Evolutionary conservation across 345 rosid genomes (phyloP).

Genomic region (Populus euphratica): DNA sequence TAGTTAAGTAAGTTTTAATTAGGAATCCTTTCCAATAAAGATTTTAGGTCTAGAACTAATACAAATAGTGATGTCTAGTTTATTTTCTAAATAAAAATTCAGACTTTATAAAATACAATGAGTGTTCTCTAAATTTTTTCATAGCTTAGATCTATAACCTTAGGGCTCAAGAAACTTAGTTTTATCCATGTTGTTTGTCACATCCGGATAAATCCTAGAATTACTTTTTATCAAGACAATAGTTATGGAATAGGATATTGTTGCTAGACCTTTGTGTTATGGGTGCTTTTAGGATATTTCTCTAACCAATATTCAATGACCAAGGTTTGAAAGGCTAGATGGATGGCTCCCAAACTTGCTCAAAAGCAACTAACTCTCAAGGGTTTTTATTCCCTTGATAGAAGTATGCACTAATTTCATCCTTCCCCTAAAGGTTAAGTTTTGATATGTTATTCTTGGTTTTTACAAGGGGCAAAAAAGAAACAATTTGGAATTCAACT

Average conservation of each 20-base stretch:
- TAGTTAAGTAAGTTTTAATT: no score
- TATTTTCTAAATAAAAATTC: no score
- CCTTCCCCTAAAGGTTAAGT: not conserved
- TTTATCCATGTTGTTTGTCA: no score
- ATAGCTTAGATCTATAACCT: no score
- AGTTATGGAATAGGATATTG: not conserved
- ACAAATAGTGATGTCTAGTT: no score
- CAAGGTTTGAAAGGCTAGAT: not conserved
- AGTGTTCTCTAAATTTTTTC: no score
- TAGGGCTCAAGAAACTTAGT: no score
- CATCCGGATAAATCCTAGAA: not conserved
- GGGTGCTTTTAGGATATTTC: not conserved
- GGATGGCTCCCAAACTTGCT: not conserved
- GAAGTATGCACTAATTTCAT: not conserved
- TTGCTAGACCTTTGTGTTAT: not conserved
- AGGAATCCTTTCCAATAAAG: no score
- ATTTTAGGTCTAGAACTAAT: no score
- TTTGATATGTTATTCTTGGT: not conserved
- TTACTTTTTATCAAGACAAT: not conserved
- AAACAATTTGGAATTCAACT: not conserved
- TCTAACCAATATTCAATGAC: not conserved
- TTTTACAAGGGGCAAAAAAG: not conserved
- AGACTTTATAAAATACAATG: no score
- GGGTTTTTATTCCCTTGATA: not conserved
- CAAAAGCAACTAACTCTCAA: not conserved